Conservation (phyloP, 1,284 basidiomycete species). For the Athelia psychrophila region DNA sequence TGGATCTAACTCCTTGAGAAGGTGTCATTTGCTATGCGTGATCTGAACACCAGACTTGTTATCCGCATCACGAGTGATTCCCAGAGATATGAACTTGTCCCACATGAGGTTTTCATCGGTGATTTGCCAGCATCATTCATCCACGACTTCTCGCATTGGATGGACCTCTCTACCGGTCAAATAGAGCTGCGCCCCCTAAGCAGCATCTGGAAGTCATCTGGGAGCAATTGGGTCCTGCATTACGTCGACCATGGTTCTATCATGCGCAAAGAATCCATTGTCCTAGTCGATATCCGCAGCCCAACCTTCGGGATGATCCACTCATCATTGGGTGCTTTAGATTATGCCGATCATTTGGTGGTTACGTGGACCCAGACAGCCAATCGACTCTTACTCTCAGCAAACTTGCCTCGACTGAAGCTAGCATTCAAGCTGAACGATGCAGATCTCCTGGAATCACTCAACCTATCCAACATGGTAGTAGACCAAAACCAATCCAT, state of each 20-base stretch:
- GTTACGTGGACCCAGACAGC: constrained; percentile 11
- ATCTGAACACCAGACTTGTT: constrained; percentile 10
- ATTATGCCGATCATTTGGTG: constrained; percentile 26
- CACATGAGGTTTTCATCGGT: constrained; percentile 11
- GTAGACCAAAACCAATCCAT: constrained; percentile 31
- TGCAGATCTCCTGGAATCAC: constrained; percentile 25
- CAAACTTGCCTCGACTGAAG: constrained; percentile 30
- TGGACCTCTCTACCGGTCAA: constrained; percentile 12
- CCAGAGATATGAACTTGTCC: constrained; percentile 18
- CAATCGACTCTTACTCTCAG: constrained; percentile 3
- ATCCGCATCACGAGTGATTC: constrained; percentile 11
- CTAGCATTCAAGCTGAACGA: constrained; percentile 33
- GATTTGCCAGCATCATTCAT: constrained; percentile 26
- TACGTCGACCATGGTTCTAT: constrained; percentile 5
- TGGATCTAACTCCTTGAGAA: constrained; percentile 3
- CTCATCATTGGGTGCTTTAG: constrained; percentile 24
- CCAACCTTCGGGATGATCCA: constrained; percentile 24
- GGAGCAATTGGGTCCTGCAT: constrained; percentile 20
- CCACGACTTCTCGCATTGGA: constrained; percentile 22
- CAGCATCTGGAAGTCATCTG: constrained; percentile 14
- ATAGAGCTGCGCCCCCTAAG: constrained; percentile 23
- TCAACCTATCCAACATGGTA: constrained; percentile 32
- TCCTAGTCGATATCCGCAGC: constrained; percentile 21
- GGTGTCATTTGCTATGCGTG: constrained; percentile 17
- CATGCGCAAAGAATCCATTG: background rate